These are phyloP conservation scores for Gleditsia sinensis DNA, from an alignment of 306 rosid species.

Conservation along the genomic window DNA sequence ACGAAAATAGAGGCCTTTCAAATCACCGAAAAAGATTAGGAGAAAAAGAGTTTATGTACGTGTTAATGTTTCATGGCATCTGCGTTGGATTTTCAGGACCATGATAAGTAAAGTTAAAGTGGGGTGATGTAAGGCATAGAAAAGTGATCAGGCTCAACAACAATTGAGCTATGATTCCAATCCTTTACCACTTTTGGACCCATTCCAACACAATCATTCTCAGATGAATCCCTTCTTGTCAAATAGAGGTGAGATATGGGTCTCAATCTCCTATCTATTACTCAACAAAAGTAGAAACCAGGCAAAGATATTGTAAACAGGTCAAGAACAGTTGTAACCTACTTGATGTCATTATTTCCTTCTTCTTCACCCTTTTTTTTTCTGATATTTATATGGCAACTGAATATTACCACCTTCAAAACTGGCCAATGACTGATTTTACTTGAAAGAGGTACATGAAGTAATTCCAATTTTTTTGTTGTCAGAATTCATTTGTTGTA, in stretches of 20 bases:
- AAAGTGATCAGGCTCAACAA: slow-evolving; percentile 44
- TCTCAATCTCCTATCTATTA: slow-evolving; percentile 54
- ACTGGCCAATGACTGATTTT: no score
- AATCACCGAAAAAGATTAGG: slow-evolving; percentile 20
- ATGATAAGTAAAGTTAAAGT: slow-evolving; percentile 33
- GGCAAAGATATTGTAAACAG: slow-evolving; percentile 7
- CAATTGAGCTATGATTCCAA: slow-evolving; percentile 52
- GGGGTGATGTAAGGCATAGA: background rate
- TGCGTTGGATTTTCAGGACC: slow-evolving; percentile 36
- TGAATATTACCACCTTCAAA: slow-evolving; percentile 20
- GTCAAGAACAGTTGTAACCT: slow-evolving; percentile 14
- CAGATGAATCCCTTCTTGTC: slow-evolving; percentile 45
- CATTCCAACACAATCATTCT: slow-evolving; percentile 76
- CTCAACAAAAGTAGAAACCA: slow-evolving; percentile 39
- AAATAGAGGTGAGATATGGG: slow-evolving; percentile 38
- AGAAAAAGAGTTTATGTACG: background rate
- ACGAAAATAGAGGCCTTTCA: slow-evolving; percentile 6
- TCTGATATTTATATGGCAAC: background rate
- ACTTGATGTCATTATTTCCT: slow-evolving; percentile 5
- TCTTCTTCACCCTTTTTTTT: background rate
- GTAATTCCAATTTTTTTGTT: no score
- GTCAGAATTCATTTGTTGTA: no score
- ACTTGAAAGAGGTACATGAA: no score
- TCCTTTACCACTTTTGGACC: slow-evolving; percentile 52
- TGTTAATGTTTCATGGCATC: slow-evolving; percentile 30